These are phyloP conservation scores for Beauveria medogensis DNA, from an alignment of 2,329 filamentous ascomycete genomes.

Conservation along the genomic window DNA sequence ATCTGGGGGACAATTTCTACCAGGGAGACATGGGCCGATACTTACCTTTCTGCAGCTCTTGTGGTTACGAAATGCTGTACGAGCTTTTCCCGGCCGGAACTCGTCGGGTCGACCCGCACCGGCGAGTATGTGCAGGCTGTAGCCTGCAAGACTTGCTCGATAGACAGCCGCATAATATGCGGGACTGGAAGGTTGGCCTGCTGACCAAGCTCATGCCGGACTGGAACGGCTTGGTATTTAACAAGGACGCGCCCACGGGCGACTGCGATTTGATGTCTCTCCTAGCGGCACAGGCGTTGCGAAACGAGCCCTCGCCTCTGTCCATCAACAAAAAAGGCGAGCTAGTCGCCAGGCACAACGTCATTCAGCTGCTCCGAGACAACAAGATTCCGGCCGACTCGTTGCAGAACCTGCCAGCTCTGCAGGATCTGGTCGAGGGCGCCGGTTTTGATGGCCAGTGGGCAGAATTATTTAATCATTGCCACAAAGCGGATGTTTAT, in stretches of 20 bases:
- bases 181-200: slow-evolving; percentile 12
- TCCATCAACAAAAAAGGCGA: neutral
- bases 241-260: slow-evolving; percentile 22
- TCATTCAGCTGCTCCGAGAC: neutral
- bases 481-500: slow-evolving; percentile 17
- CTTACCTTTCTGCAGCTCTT: slow-evolving; percentile 25
- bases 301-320: neutral
- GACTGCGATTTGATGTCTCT: neutral
- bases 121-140: slow-evolving; percentile 24
- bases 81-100: slow-evolving; percentile 21
- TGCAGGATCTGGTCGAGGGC: slow-evolving; percentile 15
- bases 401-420: slow-evolving; percentile 20
- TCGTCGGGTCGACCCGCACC: slow-evolving; percentile 9
- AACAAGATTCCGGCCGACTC: slow-evolving; percentile 23
- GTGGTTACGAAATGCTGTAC: slow-evolving; percentile 24
- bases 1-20: slow-evolving; percentile 17
- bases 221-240: slow-evolving; percentile 21
- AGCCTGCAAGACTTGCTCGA: slow-evolving; percentile 22
- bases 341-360: neutral
- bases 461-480: slow-evolving; percentile 3
- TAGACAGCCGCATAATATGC: slow-evolving; percentile 22
- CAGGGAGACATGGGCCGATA: slow-evolving; percentile 17
- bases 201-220: slow-evolving; percentile 21
- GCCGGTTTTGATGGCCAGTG: neutral
- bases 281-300: neutral